Percentiles rank a stretch among this genome's conserved stretches.
phyloP scores from a whole-genome alignment of 2,329 filamentous ascomycete genomes.

The Aspergillus texensis region DNA sequence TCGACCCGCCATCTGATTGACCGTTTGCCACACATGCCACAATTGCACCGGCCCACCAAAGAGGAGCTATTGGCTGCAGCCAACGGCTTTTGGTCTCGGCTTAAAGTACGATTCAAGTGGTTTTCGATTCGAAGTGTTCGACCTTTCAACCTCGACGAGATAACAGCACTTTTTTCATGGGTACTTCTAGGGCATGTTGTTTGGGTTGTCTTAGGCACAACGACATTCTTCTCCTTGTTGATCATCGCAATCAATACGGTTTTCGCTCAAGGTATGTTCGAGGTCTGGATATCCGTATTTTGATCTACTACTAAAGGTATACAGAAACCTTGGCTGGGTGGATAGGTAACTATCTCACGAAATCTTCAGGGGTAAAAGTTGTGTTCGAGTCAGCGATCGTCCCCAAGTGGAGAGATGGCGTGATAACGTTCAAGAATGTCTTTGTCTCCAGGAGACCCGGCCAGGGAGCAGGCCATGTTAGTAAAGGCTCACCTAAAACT shows the following conservation, averaged over 20 bases:
- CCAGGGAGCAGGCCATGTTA: slow-evolving; percentile 78
- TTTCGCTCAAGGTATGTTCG: slow-evolving; percentile 76
- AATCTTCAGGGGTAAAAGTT: slow-evolving; percentile 88
- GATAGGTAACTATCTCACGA: slow-evolving; percentile 93
- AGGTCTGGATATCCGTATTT: slow-evolving; percentile 20
- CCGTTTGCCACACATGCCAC: slow-evolving; percentile 71
- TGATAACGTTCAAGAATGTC: slow-evolving; percentile 95
- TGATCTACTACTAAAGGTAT: slow-evolving; percentile 20
- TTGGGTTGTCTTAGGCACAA: slow-evolving; percentile 96
- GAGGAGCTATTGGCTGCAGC: slow-evolving; percentile 91
- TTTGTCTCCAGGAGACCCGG: slow-evolving; percentile 92
- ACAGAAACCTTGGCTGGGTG: slow-evolving; percentile 87
- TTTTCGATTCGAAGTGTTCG: slow-evolving; percentile 90
- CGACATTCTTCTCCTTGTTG: slow-evolving; percentile 90
- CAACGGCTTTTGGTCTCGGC: slow-evolving; percentile 86
- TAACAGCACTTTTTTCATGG: slow-evolving; percentile 94
- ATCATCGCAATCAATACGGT: slow-evolving; percentile 95
- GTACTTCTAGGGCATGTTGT: slow-evolving; percentile 89
- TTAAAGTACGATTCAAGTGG: slow-evolving; percentile 96
- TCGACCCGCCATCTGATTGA: slow-evolving; percentile 54
- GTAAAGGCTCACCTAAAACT: slow-evolving; percentile 83
- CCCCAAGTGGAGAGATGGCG: slow-evolving; percentile 90
- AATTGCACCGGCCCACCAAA: slow-evolving; percentile 79
- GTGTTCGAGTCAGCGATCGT: slow-evolving; percentile 98
- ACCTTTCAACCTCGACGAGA: slow-evolving; percentile 95